These are phyloP conservation scores for Heimioporus sp. DNA, from an alignment of 768 basidiomycete species.

Conservation along the genomic window DNA sequence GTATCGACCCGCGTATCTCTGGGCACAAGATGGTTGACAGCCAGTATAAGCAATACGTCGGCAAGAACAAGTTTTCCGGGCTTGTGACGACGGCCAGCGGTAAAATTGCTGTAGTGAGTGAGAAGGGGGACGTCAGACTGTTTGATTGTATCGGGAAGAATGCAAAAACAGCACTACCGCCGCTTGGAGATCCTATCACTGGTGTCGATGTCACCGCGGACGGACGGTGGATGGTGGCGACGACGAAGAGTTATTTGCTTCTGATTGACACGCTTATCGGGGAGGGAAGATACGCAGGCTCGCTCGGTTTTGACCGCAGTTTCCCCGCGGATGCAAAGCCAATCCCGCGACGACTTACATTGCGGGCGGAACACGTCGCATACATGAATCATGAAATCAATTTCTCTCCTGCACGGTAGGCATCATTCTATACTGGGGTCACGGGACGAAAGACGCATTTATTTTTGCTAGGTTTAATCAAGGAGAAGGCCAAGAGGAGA, in stretches of 20 bases:
- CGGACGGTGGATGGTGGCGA: constrained; percentile 94
- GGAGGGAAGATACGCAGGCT: constrained; percentile 80
- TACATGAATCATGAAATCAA: constrained; percentile 87
- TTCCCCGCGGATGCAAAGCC: constrained; percentile 97
- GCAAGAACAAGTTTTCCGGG: constrained; percentile 94
- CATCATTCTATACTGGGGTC: background rate
- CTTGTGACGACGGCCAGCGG: constrained; percentile 85
- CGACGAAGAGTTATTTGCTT: constrained; percentile 89
- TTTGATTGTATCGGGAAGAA: constrained; percentile 98
- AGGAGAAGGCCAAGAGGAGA: constrained; percentile 84
- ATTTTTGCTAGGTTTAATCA: constrained; percentile 76
- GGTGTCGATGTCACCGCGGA: constrained; percentile 94
- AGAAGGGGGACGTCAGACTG: constrained; percentile 94
- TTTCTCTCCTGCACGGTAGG: constrained; percentile 92
- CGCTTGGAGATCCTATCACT: constrained; percentile 91
- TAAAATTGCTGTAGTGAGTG: constrained; percentile 88
- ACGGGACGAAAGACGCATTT: background rate
- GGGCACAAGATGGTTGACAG: constrained; percentile 92
- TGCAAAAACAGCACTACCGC: constrained; percentile 96
- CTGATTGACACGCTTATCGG: constrained; percentile 95
- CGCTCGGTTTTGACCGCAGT: constrained; percentile 86
- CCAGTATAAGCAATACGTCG: constrained; percentile 93
- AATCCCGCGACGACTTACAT: constrained; percentile 80
- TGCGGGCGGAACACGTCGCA: constrained; percentile 88
- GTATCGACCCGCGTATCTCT: constrained; percentile 92